These are phyloP conservation scores for Exophiala viscosa DNA, from an alignment of 2,329 filamentous ascomycete species.

Conservation along the genomic window DNA sequence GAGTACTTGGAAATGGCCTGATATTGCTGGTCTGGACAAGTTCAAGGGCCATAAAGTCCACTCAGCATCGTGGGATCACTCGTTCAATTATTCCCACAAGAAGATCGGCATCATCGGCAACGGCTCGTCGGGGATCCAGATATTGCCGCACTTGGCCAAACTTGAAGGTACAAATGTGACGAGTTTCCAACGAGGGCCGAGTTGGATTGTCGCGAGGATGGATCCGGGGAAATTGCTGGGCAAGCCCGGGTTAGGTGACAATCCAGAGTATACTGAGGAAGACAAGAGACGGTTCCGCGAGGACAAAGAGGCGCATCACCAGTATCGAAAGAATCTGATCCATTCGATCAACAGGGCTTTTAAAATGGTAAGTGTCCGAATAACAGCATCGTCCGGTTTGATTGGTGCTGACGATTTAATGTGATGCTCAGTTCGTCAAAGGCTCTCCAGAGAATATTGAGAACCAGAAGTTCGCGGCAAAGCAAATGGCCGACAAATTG, in stretches of 20 bases:
- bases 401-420: neutral
- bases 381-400: too few relatives aligned
- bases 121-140: slow-evolving; percentile 34
- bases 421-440: slow-evolving; percentile 8
- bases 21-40: slow-evolving; percentile 28
- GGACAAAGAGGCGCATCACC: slow-evolving; percentile 32
- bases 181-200: slow-evolving; percentile 33
- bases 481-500: slow-evolving; percentile 15
- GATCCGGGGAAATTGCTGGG: slow-evolving; percentile 11
- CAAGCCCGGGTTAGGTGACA: slow-evolving; percentile 27
- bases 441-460: slow-evolving; percentile 5
- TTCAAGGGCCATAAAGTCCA: slow-evolving; percentile 31
- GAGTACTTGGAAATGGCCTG: slow-evolving; percentile 32
- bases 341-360: slow-evolving; percentile 25
- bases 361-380: slow-evolving; percentile 4
- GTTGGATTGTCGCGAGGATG: slow-evolving; percentile 30
- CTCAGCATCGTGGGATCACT: slow-evolving; percentile 31
- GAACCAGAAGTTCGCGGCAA: neutral
- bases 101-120: slow-evolving; percentile 16
- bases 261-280: slow-evolving; percentile 31
- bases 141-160: slow-evolving; percentile 28
- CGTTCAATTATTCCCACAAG: slow-evolving; percentile 27
- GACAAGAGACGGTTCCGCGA: slow-evolving; percentile 26
- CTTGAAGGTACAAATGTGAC: slow-evolving; percentile 26
- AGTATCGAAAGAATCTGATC: slow-evolving; percentile 36